Percentiles rank a stretch among this genome's conserved stretches.
These are phyloP conservation scores for Mesembryanthemum crystallinum DNA, from an alignment of 148 eudicot species.

Conservation along the genomic window DNA sequence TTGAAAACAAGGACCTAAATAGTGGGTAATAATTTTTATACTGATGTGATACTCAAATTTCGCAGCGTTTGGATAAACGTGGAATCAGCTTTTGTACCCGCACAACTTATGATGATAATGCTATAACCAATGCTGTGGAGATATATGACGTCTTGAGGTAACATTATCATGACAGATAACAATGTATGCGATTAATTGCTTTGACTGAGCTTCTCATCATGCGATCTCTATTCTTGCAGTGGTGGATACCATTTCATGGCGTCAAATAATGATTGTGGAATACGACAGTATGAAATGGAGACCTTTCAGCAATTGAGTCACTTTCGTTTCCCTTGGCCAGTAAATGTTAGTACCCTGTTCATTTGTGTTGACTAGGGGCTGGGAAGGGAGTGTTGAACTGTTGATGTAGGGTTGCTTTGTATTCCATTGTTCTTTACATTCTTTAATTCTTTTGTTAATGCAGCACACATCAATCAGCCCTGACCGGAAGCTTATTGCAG, in stretches of 20 bases:
- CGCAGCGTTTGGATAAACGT: conserved; percentile 67
- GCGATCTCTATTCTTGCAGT: conserved; percentile 36
- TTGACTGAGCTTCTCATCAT: neutral
- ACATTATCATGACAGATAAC: neutral
- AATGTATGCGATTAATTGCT: neutral
- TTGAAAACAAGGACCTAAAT: neutral
- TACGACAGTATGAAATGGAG: conserved; percentile 84
- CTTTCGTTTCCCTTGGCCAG: conserved; percentile 82
- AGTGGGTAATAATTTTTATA: neutral
- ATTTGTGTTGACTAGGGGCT: neutral
- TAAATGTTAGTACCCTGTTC: conserved; percentile 58
- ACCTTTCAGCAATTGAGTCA: conserved; percentile 71
- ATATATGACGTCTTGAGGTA: conserved; percentile 72
- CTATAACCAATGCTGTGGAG: conserved; percentile 86
- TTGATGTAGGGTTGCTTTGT: neutral
- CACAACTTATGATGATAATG: conserved; percentile 79
- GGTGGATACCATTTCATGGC: conserved; percentile 71
- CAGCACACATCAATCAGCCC: conserved; percentile 94
- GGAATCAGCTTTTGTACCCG: conserved; percentile 75
- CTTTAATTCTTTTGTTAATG: conserved; percentile 18
- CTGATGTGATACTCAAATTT: conserved; percentile 14
- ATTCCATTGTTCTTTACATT: neutral
- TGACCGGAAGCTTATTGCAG: conserved; percentile 58
- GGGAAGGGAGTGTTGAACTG: too few species aligned
- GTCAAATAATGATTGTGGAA: conserved; percentile 76